phyloP scores from a whole-genome alignment of 1,139 yeast species.

The Saccharomyces hybrid region DNA sequence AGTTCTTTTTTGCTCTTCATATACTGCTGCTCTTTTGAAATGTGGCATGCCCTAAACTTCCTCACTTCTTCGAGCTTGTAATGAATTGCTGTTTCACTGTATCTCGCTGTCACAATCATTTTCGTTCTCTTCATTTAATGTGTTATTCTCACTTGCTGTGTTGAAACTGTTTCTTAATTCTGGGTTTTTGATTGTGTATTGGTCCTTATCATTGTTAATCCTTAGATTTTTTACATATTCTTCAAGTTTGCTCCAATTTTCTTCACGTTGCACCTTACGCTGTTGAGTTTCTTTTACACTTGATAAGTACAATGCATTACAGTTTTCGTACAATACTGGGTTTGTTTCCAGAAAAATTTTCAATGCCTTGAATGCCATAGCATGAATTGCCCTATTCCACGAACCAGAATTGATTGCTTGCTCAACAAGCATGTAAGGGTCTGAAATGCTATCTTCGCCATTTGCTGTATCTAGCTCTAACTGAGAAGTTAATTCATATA shows the following conservation, averaged over 20 bases:
- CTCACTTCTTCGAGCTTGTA: background rate
- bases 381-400: constrained; percentile 92
- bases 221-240: constrained; percentile 43
- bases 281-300: constrained; percentile 30
- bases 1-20: background rate
- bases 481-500: constrained; percentile 67
- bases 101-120: background rate
- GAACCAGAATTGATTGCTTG: constrained; percentile 35
- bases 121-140: constrained; percentile 4
- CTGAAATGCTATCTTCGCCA: constrained; percentile 33
- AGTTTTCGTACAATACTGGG: constrained; percentile 84
- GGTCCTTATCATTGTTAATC: constrained; percentile 14
- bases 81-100: background rate
- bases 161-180: constrained; percentile 8
- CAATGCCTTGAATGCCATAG: constrained; percentile 82
- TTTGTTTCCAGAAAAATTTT: constrained; percentile 92
- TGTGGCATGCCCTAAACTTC: background rate
- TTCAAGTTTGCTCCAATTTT: constrained; percentile 71
- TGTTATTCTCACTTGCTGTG: constrained; percentile 14
- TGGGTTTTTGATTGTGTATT: background rate
- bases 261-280: constrained; percentile 44
- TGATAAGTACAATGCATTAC: constrained; percentile 69
- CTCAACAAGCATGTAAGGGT: constrained; percentile 32
- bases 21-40: background rate
- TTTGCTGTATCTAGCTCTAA: constrained; percentile 36